Conservation (phyloP, 192 early-diverging fungal genomes). For the Dissophora ornata region DNA sequence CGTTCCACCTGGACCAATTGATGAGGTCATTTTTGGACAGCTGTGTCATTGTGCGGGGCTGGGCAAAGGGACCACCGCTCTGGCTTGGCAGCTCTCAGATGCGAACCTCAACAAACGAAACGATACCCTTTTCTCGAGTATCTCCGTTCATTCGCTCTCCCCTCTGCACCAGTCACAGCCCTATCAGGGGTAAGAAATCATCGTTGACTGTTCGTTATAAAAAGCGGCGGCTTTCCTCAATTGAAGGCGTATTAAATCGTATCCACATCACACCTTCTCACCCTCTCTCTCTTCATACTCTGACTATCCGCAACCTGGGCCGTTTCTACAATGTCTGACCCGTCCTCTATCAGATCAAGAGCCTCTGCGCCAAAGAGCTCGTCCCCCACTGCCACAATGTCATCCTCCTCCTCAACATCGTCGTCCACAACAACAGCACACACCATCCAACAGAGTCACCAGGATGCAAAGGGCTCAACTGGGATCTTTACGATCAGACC, state of each 20-base stretch:
- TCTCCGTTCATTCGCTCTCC: too few species aligned
- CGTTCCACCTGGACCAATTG: not conserved
- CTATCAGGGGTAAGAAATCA: too few species aligned
- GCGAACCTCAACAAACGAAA: too few species aligned
- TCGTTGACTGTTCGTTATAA: too few species aligned
- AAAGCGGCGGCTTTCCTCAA: too few species aligned
- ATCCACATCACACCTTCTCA: not conserved
- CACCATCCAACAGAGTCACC: not conserved
- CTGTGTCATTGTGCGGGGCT: too few species aligned
- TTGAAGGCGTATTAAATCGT: too few species aligned
- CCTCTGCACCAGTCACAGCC: too few species aligned
- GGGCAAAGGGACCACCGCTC: too few species aligned
- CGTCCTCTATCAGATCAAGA: constrained; percentile 22
- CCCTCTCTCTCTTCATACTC: not conserved
- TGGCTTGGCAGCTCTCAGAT: too few species aligned
- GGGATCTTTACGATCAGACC: constrained; percentile 17
- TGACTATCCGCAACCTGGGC: not conserved
- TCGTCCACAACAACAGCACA: constrained; percentile 17
- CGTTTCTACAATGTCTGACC: not conserved
- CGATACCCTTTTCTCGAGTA: too few species aligned
- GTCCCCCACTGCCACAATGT: constrained; percentile 5
- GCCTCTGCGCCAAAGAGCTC: constrained; percentile 1
- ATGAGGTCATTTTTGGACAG: constrained; percentile 4
- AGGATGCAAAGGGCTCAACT: not conserved
- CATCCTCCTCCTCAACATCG: not conserved